A percentile compares a stretch with the other conserved stretches of the same genome.
Evolutionary conservation across 2,329 filamentous ascomycete genomes (phyloP).

Genomic region (Calonectria ilicicola): DNA sequence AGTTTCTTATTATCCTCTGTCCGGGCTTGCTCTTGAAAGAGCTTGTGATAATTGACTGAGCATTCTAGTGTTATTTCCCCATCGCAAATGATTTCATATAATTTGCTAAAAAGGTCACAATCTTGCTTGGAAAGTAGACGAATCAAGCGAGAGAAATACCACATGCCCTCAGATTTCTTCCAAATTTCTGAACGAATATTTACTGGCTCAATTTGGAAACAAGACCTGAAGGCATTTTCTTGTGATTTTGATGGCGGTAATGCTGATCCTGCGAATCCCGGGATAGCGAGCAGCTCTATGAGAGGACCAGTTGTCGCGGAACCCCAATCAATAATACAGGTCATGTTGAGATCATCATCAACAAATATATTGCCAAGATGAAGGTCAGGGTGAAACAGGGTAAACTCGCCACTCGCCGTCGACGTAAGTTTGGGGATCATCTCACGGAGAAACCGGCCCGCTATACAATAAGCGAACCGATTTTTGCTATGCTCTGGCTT

Average conservation of each 20-base stretch:
- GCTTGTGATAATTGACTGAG: neutral
- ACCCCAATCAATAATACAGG: constrained; percentile 43
- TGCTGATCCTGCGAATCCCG: constrained; percentile 7
- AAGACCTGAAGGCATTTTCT: constrained; percentile 22
- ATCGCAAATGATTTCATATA: constrained; percentile 29
- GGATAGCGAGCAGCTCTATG: constrained; percentile 27
- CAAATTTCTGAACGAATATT: constrained; percentile 1
- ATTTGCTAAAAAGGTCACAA: constrained; percentile 26
- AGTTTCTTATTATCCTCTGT: constrained; percentile 20
- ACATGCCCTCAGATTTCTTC: constrained; percentile 29
- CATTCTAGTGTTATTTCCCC: neutral
- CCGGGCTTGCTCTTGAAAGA: constrained; percentile 25
- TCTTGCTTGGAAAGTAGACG: constrained; percentile 37
- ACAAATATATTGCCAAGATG: constrained; percentile 42
- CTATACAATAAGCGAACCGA: constrained; percentile 37
- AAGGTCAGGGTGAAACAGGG: constrained; percentile 39
- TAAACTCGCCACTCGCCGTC: neutral
- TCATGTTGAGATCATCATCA: constrained; percentile 39
- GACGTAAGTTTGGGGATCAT: constrained; percentile 40
- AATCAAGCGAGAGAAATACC: constrained; percentile 34
- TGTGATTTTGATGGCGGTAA: neutral
- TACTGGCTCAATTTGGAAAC: constrained; percentile 15
- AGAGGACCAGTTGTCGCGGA: constrained; percentile 32
- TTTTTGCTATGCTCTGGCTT: constrained; percentile 37
- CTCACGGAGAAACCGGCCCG: constrained; percentile 36